Conservation (phyloP, 495 filamentous ascomycete species). For the Hypoxylon fragiforme region DNA sequence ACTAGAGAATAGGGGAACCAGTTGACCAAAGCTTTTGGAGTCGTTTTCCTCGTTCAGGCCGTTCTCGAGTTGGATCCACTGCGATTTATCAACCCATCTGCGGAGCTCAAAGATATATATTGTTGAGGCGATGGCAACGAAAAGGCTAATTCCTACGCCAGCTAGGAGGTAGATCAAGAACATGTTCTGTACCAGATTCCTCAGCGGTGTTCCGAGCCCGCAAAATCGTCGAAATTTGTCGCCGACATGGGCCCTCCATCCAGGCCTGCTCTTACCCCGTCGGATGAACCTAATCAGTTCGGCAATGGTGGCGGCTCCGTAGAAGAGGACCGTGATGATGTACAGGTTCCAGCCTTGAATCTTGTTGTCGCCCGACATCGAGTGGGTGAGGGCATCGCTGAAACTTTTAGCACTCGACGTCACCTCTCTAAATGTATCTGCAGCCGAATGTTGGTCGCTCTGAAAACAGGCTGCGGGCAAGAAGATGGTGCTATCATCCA, state of each 20-base stretch:
- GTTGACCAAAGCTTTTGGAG: conserved; percentile 41
- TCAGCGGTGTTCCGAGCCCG: conserved; percentile 3
- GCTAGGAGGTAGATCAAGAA: conserved; percentile 33
- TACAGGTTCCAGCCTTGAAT: conserved; percentile 39
- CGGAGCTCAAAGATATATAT: conserved; percentile 37
- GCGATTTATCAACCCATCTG: conserved; percentile 35
- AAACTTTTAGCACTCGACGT: conserved; percentile 11
- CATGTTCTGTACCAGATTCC: conserved; percentile 12
- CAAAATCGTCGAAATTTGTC: conserved; percentile 6
- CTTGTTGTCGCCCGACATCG: conserved; percentile 20
- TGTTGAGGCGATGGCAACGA: conserved; percentile 19
- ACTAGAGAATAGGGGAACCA: conserved; percentile 42
- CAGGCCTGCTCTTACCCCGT: conserved; percentile 22
- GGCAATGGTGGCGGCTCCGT: conserved; percentile 30
- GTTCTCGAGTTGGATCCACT: conserved; percentile 32
- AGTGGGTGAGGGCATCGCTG: conserved; percentile 16
- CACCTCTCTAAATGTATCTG: conserved; percentile 8
- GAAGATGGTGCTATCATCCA: conserved; percentile 32
- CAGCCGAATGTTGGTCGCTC: not conserved
- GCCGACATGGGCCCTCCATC: conserved; percentile 11
- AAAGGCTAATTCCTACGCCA: conserved; percentile 25
- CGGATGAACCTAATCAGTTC: conserved; percentile 29
- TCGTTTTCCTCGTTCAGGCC: conserved; percentile 38
- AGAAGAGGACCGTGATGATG: conserved; percentile 36
- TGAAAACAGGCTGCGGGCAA: conserved; percentile 42